Evolutionary conservation across 306 rosid species (phyloP), one percentile per base, ranked within the genome.

Genomic region (Fagus sylvatica): DNA sequence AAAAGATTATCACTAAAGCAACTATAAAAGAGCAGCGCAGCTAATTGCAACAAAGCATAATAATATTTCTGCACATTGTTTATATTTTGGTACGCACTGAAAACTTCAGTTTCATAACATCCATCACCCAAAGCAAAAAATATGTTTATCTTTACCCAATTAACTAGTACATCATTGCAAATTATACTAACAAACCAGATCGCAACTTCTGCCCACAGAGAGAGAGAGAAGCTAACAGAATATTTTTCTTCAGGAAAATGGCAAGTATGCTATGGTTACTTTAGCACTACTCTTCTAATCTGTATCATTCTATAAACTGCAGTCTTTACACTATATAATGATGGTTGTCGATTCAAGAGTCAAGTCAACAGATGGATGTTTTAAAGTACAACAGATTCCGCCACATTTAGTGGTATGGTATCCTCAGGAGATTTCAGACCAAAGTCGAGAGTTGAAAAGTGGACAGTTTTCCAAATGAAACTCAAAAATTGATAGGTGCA

Each of bases 21-120:
- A 75, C 53, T 30, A 12, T 48, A 41, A 78, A 36, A 74, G 5
- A 12, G n/a, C 41, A 54, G 36, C 62, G 22, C 48, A 39, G 19
- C 69, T 34, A 69, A 70, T 69, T 64, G 74, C 51, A 40, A 39
- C 55, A 80, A 73, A 15, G 19, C 5, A 28, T 5, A 19, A 72
- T 0, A 33, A n/a, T 36, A 13, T 69, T 39, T 1, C 17, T 1
- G 43, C 4, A 33, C 48, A 43, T 22, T 17, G 13, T 17, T 43
- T 33, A 53, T 49, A 49, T 48, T 70, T 39, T 76, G 0, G 22
- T 49, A 8, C 16, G 28, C 41, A 60, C 12, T n/a, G 6, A 64
- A 56, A 53, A 72, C 69, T 65, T 67, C 54, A 69, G 46, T 37
- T 62, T 65, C 39, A 13, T 19, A 9, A 68, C 5, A 30, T 7